Conservation (phyloP, 176 grass and related monocot genomes). For the Rhynchospora pubera region DNA sequence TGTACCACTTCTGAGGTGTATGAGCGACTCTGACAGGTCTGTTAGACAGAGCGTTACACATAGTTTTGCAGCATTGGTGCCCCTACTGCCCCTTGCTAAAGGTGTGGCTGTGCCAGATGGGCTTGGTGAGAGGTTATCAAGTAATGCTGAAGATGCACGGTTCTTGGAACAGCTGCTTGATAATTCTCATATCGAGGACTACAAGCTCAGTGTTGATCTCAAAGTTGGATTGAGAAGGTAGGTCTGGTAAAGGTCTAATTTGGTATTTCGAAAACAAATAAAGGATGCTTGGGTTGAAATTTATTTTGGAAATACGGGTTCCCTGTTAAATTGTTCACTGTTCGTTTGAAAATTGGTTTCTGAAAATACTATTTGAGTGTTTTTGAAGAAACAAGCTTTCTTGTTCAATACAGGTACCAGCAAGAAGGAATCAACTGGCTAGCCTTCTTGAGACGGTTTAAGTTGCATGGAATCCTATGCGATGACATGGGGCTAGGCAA, state of each 20-base stretch:
- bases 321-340: neutral
- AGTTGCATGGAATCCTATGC: conserved; percentile 98
- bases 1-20: conserved; percentile 95
- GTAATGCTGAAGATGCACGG: conserved; percentile 72
- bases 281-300: neutral
- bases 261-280: conserved; percentile 10
- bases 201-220: conserved; percentile 78
- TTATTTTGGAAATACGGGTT: neutral
- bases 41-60: conserved; percentile 96
- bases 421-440: conserved; percentile 99
- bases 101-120: conserved; percentile 55
- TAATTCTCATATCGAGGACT: conserved; percentile 95
- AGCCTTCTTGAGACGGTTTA: conserved; percentile 85
- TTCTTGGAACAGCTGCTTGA: conserved; percentile 98
- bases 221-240: conserved; percentile 85
- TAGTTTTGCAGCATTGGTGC: conserved; percentile 95
- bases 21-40: conserved; percentile 82
- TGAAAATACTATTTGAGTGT: neutral
- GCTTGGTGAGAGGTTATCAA: conserved; percentile 65
- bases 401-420: conserved; percentile 65
- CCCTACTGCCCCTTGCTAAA: conserved; percentile 85
- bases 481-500: conserved; percentile 99
- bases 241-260: neutral
- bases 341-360: neutral
- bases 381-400: neutral